Evolutionary conservation across 108 stramenopile genomes (phyloP), one percentile per base, ranked within the genome.

Genomic region (Schizochytrium sp.): DNA sequence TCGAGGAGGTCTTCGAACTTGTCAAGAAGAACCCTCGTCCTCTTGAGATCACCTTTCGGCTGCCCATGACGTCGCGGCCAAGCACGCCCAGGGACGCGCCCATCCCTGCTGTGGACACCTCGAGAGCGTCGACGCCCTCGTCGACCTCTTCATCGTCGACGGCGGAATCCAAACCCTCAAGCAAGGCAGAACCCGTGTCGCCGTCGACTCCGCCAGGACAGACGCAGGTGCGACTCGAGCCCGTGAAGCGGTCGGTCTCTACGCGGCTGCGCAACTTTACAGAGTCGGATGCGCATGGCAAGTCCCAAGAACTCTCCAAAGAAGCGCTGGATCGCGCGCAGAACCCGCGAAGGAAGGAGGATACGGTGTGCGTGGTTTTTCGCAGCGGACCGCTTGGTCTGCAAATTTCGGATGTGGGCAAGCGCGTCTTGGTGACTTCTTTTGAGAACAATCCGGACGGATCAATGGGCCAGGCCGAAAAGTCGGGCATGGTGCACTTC

Each of bases 361-460:
- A 83, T 34, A 83, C 76, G n/a, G 76, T 83, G 1, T 25, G 51
- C 25, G 76, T 83, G 48, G 76, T 83, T 6, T 83, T 83, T 53
- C 45, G 28, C n/a, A 23, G 48, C 51, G 76, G 76, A 12, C 76
- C 76, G 10, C 76, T 83, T 12, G 76, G 76, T 53, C 12, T 83
- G 45, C 76, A 83, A 23, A 83, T 83, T 23, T 83, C 76, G 10
- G 76, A 83, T 83, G 76, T 83, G 19, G 76, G 76, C 76, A 83
- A 83, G 76, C 45, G 76, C 2, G 76, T 83, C 19, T 45, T 83
- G 45, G 76, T 83, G 48, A 83, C 76, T 12, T 34, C 6, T 55
- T 83, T 83, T 34, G 76, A 83, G 4, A 83, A 28, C 45, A 83
- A 83, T 2, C 51, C 76, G 2, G 76, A 83, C 23, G 76, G 76